Evolutionary conservation across 306 rosid species (phyloP).

Genomic region (Vigna angularis): DNA sequence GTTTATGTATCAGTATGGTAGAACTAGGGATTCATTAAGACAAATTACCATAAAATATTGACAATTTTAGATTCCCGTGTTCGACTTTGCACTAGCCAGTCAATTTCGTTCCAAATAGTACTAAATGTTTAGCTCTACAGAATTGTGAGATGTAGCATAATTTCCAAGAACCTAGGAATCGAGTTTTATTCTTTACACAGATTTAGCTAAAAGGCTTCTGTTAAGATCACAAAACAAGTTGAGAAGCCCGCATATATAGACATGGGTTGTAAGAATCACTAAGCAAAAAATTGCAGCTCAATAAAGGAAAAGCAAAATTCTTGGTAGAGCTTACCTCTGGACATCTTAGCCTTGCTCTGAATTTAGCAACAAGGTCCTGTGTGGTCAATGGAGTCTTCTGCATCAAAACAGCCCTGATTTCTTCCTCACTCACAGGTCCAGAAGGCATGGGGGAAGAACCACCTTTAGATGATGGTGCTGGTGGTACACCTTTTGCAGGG

Average conservation of each 20-base stretch:
- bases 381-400: conserved; percentile 81
- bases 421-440: conserved; percentile 84
- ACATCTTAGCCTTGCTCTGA: conserved; percentile 69
- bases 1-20: background rate
- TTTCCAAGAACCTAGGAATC: background rate
- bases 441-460: conserved; percentile 50
- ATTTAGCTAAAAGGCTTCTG: background rate
- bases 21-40: background rate
- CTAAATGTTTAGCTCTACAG: background rate
- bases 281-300: background rate
- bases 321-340: conserved; percentile 58
- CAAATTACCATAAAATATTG: conserved; percentile 11
- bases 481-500: conserved; percentile 57
- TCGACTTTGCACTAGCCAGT: conserved; percentile 13
- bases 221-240: background rate
- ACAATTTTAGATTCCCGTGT: background rate
- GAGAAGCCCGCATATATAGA: background rate
- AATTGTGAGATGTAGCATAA: conserved; percentile 9
- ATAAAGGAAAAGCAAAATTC: background rate
- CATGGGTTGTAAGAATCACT: background rate
- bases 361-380: conserved; percentile 82
- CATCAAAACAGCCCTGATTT: conserved; percentile 79
- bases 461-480: conserved; percentile 49
- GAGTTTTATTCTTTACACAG: background rate
- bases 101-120: background rate